Base-by-base conservation (phyloP, 169 alveolate genomes). In the Plasmodium gonderi region DNA sequence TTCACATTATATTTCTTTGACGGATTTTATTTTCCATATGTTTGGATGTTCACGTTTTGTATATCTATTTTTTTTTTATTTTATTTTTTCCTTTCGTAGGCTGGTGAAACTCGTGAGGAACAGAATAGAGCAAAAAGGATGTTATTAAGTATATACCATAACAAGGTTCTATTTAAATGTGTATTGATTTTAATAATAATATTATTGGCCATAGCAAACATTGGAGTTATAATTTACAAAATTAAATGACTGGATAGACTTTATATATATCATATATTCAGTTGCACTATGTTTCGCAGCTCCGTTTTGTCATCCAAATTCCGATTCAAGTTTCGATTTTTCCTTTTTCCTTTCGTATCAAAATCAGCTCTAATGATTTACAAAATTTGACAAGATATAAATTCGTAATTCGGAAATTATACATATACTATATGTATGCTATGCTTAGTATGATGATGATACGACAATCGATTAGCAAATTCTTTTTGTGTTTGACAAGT, bases 161-260 rank as follows among this genome's bases (percentile, higher is more conserved):
- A 85, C 79, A 85, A 75, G 79, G 42, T 85, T 54, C 38, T 85
- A 33, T 85, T 31, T 36, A 85, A 85, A 45, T 33, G 78, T 3
- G 20, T 85, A 11, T 45, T 85, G 40, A 72, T 85, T 74, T 4
- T 75, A 65, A 75, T 74, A 2, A 75, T 85, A 49, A 72, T 85
- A 51, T 36, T 85, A 8, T 23, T 85, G 79, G 87, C 68, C 14
- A 85, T 85, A 49, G 92, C 92, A 60, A 85, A 85, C 38, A 76
- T 85, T 42, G 92, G 92, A 20, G 87, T 85, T 38, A 72, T 85
- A 51, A 85, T 85, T 51, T 85, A 85, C 51, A 85, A 85, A 77
- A 51, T 85, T 1, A 85, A 64, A 44, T 81, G 54, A 68, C 54
- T 45, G 26, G 26, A 45, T 12, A 7, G 68, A n/a, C n/a, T n/a